Evolutionary conservation across 371 early-diverging fungal genomes (phyloP), one percentile per base, ranked within the genome.

Genomic region (Racocetra persica): DNA sequence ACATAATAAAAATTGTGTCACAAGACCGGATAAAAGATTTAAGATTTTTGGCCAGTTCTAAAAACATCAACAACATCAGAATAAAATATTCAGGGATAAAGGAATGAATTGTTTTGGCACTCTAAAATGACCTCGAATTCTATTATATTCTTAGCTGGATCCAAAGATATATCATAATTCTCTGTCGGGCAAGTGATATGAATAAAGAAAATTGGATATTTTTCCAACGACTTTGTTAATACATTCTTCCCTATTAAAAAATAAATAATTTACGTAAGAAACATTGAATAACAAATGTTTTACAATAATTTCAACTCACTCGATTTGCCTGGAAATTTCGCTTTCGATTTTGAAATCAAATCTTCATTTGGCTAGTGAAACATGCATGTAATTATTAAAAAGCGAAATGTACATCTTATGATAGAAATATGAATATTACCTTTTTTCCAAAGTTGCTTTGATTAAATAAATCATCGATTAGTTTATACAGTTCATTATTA

Each of bases 121-220:
- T 59, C 22, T 20, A 41, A 38, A 69, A 10, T 4, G 14, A 87
- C 88, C 83, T 81, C 24, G 65, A 88, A 88, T 75, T 83, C 83
- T 26, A 87, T 85, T n/a, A 81, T 77, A 62, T 74, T 85, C 71
- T 88, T 87, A 24, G 72, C 60, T 13, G 88, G 83, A 82, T 88
- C 88, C 14, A 86, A 74, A n/a, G 83, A 81, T n/a, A 90, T 82
- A 62, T 92, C 89, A 80, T 84, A 88, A 65, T 77, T 66, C 5
- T 54, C 80, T 22, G 84, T 54, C n/a, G 85, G 86, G 59, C 87
- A 86, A 45, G 77, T 77, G 16, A 91, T 60, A 60, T 88, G 84
- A 11, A 91, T 81, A 1, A 90, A 66, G 70, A 86, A 92, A 16
- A 91, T 83, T 6, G 91, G 91, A 82, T 87, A 67, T 66, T 67